Evolutionary conservation across 1,284 basidiomycete species (phyloP), one percentile per base, ranked within the genome.

Genomic region (Cutaneotrichosporon daszewskae): DNA sequence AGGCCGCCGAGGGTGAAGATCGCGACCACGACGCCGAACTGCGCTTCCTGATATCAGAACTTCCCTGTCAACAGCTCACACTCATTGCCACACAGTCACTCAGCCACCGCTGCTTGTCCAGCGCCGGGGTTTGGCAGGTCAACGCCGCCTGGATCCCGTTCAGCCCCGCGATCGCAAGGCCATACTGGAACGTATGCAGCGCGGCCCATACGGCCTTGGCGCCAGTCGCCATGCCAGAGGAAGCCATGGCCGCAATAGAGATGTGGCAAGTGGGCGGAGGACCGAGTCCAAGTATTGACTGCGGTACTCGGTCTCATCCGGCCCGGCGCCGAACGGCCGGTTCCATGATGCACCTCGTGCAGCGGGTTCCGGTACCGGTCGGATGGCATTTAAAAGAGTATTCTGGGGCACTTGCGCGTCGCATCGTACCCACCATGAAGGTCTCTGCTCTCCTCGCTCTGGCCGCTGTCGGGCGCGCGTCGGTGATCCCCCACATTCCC

Each of bases 1-100:
- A 75, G 58, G 7, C 74, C 74, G 10, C 74, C 74, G 17, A 75
- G 49, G 0, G 73, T 74, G 55, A 73, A 75, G 32, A 72, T 65
- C 12, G 73, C 58, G 0, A 71, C 72, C 24, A 71, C 59, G 14
- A 70, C 40, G 5, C 72, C 72, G 45, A 72, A 73, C 32, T 63
- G 49, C 0, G 58, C 26, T 3, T 56, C 37, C 65, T 65, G 33
- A 1, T 12, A 32, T 35, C 19, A 44, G 32, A 29, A 22, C 23
- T 19, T 18, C 9, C 5, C 17, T 16, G 11, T 6, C 5, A 29
- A 9, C 1, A 0, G 53, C 62, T 38, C 34, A 62, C 62, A 2
- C 46, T 57, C 58, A 65, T 60, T 13, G 33, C 24, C 4, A 65
- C 48, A 41, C 62, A 65, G 20, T n/a, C n/a, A n/a, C n/a, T n/a